A percentile compares a stretch with the other conserved stretches of the same genome.
phyloP scores from a whole-genome alignment of 805 yeast species.

The Candida corydali region DNA sequence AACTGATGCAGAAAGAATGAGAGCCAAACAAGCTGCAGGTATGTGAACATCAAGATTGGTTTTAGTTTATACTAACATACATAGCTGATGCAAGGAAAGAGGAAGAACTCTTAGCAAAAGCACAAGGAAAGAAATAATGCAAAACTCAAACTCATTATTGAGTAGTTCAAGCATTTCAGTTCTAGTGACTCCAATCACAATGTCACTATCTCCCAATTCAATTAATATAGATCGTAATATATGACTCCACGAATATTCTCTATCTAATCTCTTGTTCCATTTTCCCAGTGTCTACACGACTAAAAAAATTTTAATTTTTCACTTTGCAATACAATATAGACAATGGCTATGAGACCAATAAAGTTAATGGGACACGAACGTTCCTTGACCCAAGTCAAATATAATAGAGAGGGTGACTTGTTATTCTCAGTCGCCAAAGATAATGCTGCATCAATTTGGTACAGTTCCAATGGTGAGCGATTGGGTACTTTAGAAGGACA shows the following conservation, averaged over 20 bases:
- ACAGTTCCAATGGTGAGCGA: constrained; percentile 92
- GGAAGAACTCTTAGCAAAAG: constrained; percentile 19
- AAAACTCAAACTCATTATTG: no score
- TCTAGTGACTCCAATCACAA: neutral
- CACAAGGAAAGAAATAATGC: constrained; percentile 9
- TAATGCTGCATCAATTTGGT: constrained; percentile 87
- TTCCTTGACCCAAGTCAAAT: constrained; percentile 93
- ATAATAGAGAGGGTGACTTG: constrained; percentile 92
- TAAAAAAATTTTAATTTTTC: constrained; percentile 4
- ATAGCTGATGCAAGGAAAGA: constrained; percentile 50
- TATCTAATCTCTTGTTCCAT: no score
- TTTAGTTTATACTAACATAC: constrained; percentile 6
- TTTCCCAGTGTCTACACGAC: constrained; percentile 4
- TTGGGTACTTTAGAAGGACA: constrained; percentile 85
- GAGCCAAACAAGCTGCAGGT: constrained; percentile 84
- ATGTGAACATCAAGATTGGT: constrained; percentile 28
- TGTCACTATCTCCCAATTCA: no score
- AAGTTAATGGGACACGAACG: constrained; percentile 94
- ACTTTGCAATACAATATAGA: neutral
- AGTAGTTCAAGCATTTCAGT: no score
- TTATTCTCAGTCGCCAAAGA: constrained; percentile 92
- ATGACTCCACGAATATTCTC: neutral
- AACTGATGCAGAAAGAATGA: constrained; percentile 82
- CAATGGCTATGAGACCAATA: constrained; percentile 40
- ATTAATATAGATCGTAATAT: no score